phyloP scores from a whole-genome alignment of 1,284 basidiomycete species.

The Mixia osmundae region DNA sequence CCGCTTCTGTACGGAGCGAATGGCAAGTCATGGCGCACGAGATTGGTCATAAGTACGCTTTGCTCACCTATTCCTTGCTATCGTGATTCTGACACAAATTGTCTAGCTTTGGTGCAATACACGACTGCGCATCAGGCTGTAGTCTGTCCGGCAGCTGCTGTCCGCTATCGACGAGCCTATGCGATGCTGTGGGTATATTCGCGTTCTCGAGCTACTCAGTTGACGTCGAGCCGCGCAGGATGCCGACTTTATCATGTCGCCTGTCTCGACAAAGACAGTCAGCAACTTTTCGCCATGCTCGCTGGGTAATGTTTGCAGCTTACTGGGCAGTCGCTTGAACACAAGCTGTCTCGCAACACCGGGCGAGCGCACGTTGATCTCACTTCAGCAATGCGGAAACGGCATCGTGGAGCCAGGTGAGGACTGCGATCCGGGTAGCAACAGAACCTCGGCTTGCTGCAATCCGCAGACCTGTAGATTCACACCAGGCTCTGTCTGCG shows the following conservation, averaged over 20 bases:
- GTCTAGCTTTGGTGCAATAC: slow-evolving; percentile 75
- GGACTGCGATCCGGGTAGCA: slow-evolving; percentile 64
- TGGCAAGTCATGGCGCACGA: slow-evolving; percentile 69
- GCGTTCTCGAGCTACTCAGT: slow-evolving; percentile 6
- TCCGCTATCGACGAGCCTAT: slow-evolving; percentile 36
- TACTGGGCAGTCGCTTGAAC: slow-evolving; percentile 20
- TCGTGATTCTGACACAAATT: too few species aligned
- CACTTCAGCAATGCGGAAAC: slow-evolving; percentile 36
- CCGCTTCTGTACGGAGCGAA: slow-evolving; percentile 35
- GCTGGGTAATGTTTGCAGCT: slow-evolving; percentile 63
- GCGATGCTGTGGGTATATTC: slow-evolving; percentile 32
- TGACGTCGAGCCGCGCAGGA: neutral
- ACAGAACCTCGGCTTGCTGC: slow-evolving; percentile 44
- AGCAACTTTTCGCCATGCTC: slow-evolving; percentile 51
- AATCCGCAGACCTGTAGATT: slow-evolving; percentile 57
- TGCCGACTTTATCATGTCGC: slow-evolving; percentile 48
- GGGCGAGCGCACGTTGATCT: slow-evolving; percentile 12
- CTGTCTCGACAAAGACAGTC: slow-evolving; percentile 28
- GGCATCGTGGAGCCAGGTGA: slow-evolving; percentile 51
- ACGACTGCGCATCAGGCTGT: slow-evolving; percentile 16
- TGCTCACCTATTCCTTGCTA: too few species aligned
- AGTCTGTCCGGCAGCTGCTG: slow-evolving; percentile 34
- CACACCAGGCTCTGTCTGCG: slow-evolving; percentile 44
- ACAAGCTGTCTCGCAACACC: slow-evolving; percentile 18
- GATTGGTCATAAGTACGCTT: slow-evolving; percentile 72